Evolutionary conservation across 441 rosid species (phyloP).

Genomic region (Arabidopsis lyrata): DNA sequence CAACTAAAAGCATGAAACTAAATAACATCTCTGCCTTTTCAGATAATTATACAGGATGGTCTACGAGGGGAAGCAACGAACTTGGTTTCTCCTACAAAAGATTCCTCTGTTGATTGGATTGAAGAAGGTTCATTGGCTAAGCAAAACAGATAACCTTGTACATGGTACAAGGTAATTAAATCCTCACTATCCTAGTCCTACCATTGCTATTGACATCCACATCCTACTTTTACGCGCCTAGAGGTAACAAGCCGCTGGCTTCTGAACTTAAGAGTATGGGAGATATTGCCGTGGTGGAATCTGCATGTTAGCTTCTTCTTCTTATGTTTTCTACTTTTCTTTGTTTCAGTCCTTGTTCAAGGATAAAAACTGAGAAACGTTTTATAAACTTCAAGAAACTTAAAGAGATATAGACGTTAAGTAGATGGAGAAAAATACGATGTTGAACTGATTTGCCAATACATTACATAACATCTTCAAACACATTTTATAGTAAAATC

Average conservation of each 20-base stretch:
- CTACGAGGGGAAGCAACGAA: conserved; percentile 75
- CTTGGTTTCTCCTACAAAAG: conserved; percentile 63
- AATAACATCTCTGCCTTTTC: neutral
- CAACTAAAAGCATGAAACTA: no score
- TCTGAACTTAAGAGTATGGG: conserved; percentile 84
- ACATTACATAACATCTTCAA: no score
- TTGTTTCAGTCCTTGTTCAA: no score
- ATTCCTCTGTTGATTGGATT: conserved; percentile 66
- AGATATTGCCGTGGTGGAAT: neutral
- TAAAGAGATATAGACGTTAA: no score
- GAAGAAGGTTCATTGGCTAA: conserved; percentile 50
- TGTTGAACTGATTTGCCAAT: no score
- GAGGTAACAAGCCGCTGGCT: conserved; percentile 78
- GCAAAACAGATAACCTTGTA: conserved; percentile 60
- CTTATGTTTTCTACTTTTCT: no score
- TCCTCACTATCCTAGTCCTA: neutral
- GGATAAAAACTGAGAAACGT: no score
- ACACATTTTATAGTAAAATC: no score
- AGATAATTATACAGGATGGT: conserved; percentile 60
- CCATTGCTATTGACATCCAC: conserved; percentile 19
- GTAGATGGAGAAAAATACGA: no score
- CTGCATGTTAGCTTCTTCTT: no score
- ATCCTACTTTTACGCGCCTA: conserved; percentile 77
- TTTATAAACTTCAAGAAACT: no score
- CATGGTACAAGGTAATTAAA: conserved; percentile 77